phyloP scores from a whole-genome alignment of 768 basidiomycete genomes.

The Mycena vitilis region DNA sequence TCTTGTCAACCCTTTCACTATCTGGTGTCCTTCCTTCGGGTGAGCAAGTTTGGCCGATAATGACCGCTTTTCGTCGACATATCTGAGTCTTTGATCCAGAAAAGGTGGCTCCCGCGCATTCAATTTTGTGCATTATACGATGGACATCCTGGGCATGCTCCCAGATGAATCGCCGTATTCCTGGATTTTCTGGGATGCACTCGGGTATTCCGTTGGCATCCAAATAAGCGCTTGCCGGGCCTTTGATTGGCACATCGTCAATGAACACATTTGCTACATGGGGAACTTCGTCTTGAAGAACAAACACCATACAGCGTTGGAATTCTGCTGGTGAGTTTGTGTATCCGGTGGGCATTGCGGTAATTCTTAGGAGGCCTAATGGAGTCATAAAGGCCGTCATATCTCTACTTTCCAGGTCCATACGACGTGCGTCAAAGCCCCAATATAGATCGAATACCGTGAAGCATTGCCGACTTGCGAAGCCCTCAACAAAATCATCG shows the following conservation, averaged over 20 bases:
- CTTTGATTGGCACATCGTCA: conserved; percentile 47
- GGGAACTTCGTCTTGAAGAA: conserved; percentile 48
- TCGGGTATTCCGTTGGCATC: conserved; percentile 34
- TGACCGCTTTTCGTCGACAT: conserved; percentile 34
- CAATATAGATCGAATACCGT: conserved; percentile 33
- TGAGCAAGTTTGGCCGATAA: conserved; percentile 45
- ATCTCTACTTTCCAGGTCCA: conserved; percentile 28
- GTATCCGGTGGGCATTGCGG: conserved; percentile 37
- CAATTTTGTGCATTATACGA: conserved; percentile 42
- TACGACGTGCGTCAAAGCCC: conserved; percentile 35
- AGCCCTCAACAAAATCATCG: conserved; percentile 37
- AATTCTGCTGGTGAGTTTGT: conserved; percentile 39
- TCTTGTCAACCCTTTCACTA: conserved; percentile 27
- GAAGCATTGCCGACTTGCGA: conserved; percentile 32
- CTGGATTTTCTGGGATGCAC: conserved; percentile 35
- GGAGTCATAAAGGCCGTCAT: conserved; percentile 34
- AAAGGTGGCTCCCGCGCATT: conserved; percentile 45
- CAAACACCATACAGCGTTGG: conserved; percentile 39
- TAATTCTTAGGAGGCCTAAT: conserved; percentile 26
- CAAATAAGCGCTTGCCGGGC: conserved; percentile 40
- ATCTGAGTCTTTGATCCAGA: conserved; percentile 47
- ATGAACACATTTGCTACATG: conserved; percentile 42
- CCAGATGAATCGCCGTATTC: conserved; percentile 48
- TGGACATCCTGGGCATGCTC: conserved; percentile 47
- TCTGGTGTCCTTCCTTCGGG: conserved; percentile 45